Conservation (phyloP, 768 basidiomycete genomes). For the Xerocomus spinulosus region DNA sequence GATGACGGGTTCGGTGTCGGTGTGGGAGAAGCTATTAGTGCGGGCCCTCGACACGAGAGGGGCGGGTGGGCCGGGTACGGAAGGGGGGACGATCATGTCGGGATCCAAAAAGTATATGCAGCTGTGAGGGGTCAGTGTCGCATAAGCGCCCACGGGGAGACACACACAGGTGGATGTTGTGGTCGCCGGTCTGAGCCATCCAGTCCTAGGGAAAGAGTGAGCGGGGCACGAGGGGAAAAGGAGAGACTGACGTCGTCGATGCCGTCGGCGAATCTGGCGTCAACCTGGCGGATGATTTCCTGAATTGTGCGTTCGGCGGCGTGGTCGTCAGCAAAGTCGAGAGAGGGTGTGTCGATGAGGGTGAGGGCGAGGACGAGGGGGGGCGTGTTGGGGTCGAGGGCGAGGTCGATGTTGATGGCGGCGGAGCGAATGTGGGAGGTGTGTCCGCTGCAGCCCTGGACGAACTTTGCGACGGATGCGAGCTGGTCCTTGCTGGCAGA, state of each 20-base stretch:
- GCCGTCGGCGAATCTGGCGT: slow-evolving; percentile 66
- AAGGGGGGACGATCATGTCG: slow-evolving; percentile 69
- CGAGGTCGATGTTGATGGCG: slow-evolving; percentile 66
- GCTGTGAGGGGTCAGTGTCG: slow-evolving; percentile 40
- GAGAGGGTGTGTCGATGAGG: slow-evolving; percentile 77
- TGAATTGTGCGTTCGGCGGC: slow-evolving; percentile 57
- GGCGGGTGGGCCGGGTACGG: slow-evolving; percentile 59
- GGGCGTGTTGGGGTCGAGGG: slow-evolving; percentile 43
- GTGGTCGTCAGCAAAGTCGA: slow-evolving; percentile 67
- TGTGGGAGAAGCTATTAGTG: slow-evolving; percentile 65
- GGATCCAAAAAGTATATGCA: slow-evolving; percentile 89
- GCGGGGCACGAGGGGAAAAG: slow-evolving; percentile 15
- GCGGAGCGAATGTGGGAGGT: slow-evolving; percentile 68
- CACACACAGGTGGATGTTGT: slow-evolving; percentile 77
- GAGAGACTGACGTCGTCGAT: slow-evolving; percentile 66
- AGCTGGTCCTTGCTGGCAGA: slow-evolving; percentile 69
- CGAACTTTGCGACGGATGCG: slow-evolving; percentile 75
- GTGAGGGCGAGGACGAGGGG: slow-evolving; percentile 56
- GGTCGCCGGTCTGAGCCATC: slow-evolving; percentile 64
- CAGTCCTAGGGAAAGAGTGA: slow-evolving; percentile 50
- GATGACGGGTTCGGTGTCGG: slow-evolving; percentile 71
- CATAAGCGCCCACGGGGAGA: slow-evolving; percentile 29
- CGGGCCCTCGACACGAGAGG: slow-evolving; percentile 66
- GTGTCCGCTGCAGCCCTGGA: slow-evolving; percentile 67
- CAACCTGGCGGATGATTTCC: slow-evolving; percentile 70